Base-by-base conservation (phyloP, 2,329 filamentous ascomycete genomes). In the Akanthomyces muscarius region DNA sequence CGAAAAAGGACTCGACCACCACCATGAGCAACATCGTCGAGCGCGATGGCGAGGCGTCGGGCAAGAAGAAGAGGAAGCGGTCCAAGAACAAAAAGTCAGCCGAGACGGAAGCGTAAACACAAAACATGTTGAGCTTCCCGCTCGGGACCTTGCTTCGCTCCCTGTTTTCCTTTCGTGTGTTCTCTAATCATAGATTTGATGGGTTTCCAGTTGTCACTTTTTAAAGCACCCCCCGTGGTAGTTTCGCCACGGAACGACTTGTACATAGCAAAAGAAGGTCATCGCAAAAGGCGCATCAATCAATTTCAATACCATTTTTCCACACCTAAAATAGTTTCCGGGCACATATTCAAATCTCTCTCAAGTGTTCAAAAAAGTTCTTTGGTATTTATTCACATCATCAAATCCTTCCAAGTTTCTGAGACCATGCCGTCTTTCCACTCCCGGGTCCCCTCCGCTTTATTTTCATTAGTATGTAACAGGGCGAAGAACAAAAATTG, bases 31-130 rank as follows among this genome's bases (percentile, higher is more conserved):
- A 23, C 18, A 50, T 18, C 71, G 65, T 73, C 70, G 44, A 73
- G 69, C 47, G 71, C 70, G 60, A 74, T 69, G 48, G 71, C 70
- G 60, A 74, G 71, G 60, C 54, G 28, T 4, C 36, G 41, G 60
- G 51, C 5, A 62, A 62, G 60, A 62, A 62, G 73, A 84, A 80
- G 76, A 74, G 81, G 71, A 84, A 82, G 78, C 79, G 81, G 69
- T 80, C 80, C 59, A 80, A 78, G 71, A 74, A 73, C 59, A 78
- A 76, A 65, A 78, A 78, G 68, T 75, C 72, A 65, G 72, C 66
- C 14, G 73, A 71, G 66, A 71, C 65, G 10, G 74, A 71, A 44
- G 70, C 64, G 7, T 67, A 62, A 44, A 14, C 38, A 16, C 38
- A 4, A 10, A 14, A 16, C 3, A 3, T 16, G 38, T 5, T 41